Percentiles rank a stretch among this genome's conserved stretches.
Conservation (phyloP, 1,284 basidiomycete species). For the Ustilago trichophora region DNA sequence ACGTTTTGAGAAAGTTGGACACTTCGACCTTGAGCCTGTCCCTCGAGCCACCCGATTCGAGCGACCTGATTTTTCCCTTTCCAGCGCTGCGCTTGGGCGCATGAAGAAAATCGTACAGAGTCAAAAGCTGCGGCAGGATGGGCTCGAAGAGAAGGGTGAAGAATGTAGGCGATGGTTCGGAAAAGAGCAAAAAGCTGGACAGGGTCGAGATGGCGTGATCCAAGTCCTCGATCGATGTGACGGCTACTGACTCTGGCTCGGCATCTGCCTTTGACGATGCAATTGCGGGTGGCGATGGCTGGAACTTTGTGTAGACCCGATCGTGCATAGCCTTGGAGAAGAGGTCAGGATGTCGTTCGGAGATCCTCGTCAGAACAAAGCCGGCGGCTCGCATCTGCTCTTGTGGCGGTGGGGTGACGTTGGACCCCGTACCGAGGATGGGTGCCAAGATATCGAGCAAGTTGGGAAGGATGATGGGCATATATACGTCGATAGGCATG, state of each 20-base stretch:
- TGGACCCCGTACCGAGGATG: slow-evolving; percentile 13
- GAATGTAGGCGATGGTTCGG: slow-evolving; percentile 57
- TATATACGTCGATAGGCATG: slow-evolving; percentile 36
- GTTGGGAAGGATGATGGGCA: slow-evolving; percentile 38
- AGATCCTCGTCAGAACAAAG: slow-evolving; percentile 47
- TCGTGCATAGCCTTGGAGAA: slow-evolving; percentile 23
- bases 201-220: slow-evolving; percentile 36
- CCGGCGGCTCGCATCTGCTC: slow-evolving; percentile 56
- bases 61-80: slow-evolving; percentile 29
- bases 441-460: slow-evolving; percentile 50
- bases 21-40: slow-evolving; percentile 35
- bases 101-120: slow-evolving; percentile 36
- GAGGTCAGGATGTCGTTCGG: slow-evolving; percentile 27
- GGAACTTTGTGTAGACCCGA: slow-evolving; percentile 25
- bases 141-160: slow-evolving; percentile 46
- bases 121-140: slow-evolving; percentile 44
- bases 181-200: slow-evolving; percentile 45
- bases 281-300: slow-evolving; percentile 4
- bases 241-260: neutral
- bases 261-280: slow-evolving; percentile 3
- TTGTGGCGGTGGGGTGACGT: slow-evolving; percentile 32
- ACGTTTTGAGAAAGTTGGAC: slow-evolving; percentile 49
- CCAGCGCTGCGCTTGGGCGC: neutral
- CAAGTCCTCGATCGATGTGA: slow-evolving; percentile 11
- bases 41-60: slow-evolving; percentile 10